phyloP scores from a whole-genome alignment of 2,329 filamentous ascomycete genomes.

The Lasiodiplodia citricola region DNA sequence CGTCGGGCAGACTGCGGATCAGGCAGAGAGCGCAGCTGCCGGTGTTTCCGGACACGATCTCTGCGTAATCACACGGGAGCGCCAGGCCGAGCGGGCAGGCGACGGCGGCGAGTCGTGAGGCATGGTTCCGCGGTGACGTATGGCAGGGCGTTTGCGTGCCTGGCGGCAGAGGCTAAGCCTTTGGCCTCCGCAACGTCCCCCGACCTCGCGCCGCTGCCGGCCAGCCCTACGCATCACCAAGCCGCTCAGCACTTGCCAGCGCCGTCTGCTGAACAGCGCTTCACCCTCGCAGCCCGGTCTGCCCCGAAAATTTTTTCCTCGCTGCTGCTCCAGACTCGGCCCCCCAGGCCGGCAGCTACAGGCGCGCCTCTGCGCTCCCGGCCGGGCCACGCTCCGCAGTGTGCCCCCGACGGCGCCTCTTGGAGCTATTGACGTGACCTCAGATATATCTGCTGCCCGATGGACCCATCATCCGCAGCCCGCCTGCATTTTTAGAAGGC shows the following conservation, averaged over 20 bases:
- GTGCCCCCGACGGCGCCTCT: not conserved
- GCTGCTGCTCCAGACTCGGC: not conserved
- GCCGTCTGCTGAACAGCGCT: conserved; percentile 9
- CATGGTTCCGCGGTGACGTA: not conserved
- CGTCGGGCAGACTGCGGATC: not conserved
- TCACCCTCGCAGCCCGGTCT: not conserved
- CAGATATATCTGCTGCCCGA: conserved; percentile 22
- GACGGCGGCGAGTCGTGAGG: not conserved
- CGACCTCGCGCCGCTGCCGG: conserved; percentile 13
- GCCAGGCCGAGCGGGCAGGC: conserved; percentile 4
- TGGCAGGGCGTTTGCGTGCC: not conserved
- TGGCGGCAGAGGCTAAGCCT: conserved; percentile 12
- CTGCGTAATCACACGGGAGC: not conserved
- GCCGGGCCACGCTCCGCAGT: conserved; percentile 7
- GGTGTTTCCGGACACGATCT: conserved; percentile 19
- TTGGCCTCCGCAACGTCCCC: conserved; percentile 11
- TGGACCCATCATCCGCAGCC: conserved; percentile 18
- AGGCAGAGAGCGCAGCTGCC: conserved; percentile 1
- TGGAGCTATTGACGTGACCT: conserved; percentile 15
- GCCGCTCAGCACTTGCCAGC: not conserved
- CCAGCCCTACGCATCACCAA: conserved; percentile 11
- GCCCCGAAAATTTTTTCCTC: conserved; percentile 5
- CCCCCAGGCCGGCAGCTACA: not conserved
- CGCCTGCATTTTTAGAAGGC: conserved; percentile 23
- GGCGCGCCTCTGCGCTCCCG: not conserved